phyloP scores from a whole-genome alignment of 768 basidiomycete species.

The Tricholoma flavovirens region DNA sequence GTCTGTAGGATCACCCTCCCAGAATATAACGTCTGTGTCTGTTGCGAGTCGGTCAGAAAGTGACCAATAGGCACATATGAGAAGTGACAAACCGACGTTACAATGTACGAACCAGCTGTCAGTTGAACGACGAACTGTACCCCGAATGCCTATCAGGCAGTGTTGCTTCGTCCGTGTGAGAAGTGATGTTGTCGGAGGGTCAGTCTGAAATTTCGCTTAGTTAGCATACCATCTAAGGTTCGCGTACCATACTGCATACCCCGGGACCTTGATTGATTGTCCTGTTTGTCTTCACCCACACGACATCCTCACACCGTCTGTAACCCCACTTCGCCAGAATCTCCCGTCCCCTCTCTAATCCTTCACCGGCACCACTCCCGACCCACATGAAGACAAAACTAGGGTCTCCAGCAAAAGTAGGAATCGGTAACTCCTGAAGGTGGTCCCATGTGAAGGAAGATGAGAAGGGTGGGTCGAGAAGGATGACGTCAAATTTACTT shows the following conservation, averaged over 20 bases:
- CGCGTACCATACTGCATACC: conserved; percentile 35
- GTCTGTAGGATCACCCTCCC: conserved; percentile 87
- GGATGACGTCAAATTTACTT: conserved; percentile 83
- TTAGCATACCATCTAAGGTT: conserved; percentile 6
- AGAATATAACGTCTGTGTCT: conserved; percentile 97
- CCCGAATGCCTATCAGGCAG: conserved; percentile 94
- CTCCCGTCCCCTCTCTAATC: conserved; percentile 88
- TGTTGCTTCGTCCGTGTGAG: conserved; percentile 92
- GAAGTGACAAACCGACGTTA: conserved; percentile 71
- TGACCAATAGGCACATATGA: conserved; percentile 7
- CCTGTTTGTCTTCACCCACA: conserved; percentile 94
- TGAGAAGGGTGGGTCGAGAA: conserved; percentile 87
- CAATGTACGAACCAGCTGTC: conserved; percentile 98
- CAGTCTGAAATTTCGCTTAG: conserved; percentile 38
- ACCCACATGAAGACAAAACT: conserved; percentile 97
- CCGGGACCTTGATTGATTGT: conserved; percentile 68
- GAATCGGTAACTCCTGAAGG: conserved; percentile 76
- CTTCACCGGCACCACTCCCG: conserved; percentile 84
- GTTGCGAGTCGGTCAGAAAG: conserved; percentile 5
- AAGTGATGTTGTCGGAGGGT: conserved; percentile 79
- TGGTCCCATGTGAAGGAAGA: conserved; percentile 84
- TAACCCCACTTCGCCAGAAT: conserved; percentile 93
- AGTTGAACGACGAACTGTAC: conserved; percentile 90
- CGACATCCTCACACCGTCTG: conserved; percentile 93
- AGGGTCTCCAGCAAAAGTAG: conserved; percentile 81